These are phyloP conservation scores for Leptomonas seymouri DNA, from an alignment of 208 protist species.

Conservation along the genomic window DNA sequence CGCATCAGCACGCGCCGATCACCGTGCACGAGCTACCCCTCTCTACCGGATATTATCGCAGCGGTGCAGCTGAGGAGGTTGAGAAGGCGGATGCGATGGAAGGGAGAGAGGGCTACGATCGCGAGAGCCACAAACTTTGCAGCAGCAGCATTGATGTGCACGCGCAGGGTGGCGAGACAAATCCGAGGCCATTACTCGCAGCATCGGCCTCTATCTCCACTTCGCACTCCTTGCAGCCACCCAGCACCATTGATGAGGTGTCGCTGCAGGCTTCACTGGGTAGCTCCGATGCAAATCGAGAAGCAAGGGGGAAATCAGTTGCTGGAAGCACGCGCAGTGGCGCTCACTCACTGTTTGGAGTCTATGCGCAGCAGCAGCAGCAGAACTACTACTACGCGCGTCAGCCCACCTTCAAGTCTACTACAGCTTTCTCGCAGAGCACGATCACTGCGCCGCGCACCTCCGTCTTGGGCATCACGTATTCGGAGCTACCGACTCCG, in stretches of 20 bases:
- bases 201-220: slow-evolving; percentile 14
- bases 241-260: slow-evolving; percentile 15
- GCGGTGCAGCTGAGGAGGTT: background rate
- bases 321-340: background rate
- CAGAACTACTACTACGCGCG: slow-evolving; percentile 4
- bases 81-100: background rate
- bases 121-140: background rate
- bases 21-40: background rate
- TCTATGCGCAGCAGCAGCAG: slow-evolving; percentile 1
- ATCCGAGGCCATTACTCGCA: background rate
- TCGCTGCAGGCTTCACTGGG: background rate
- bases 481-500: slow-evolving; percentile 31
- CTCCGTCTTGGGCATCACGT: slow-evolving; percentile 18
- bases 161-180: background rate
- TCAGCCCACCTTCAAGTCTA: slow-evolving; percentile 14
- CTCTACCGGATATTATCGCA: background rate
- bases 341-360: slow-evolving; percentile 3
- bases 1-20: background rate
- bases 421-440: slow-evolving; percentile 15
- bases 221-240: slow-evolving; percentile 12
- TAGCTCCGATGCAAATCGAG: no score
- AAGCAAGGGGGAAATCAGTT: no score
- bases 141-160: slow-evolving; percentile 14
- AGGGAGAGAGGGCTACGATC: background rate
- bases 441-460: slow-evolving; percentile 22